A percentile compares a stretch with the other conserved stretches of the same genome.
These are phyloP conservation scores for Larix kaempferi DNA, from an alignment of 75 land plant genomes.

Conservation along the genomic window DNA sequence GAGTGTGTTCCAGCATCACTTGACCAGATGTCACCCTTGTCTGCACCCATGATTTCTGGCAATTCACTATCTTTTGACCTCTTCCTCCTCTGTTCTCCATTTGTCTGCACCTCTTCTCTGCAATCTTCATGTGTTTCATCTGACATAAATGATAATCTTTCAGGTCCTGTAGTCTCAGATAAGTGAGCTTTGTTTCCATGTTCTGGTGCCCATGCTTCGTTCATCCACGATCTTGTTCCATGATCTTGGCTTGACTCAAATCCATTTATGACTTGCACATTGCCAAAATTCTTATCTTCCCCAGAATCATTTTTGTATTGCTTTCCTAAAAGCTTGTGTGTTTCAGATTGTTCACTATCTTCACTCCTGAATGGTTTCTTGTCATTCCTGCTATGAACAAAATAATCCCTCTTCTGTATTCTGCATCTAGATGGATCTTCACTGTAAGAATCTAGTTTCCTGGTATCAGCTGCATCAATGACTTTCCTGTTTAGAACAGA, in stretches of 20 bases:
- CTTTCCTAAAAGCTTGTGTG: not conserved
- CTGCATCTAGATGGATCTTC: conserved; percentile 2
- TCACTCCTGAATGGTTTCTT: not conserved
- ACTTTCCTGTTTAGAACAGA: conserved; percentile 5
- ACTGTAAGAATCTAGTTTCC: not conserved
- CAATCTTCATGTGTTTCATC: too few species aligned
- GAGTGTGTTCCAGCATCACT: too few species aligned
- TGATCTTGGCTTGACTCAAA: not conserved
- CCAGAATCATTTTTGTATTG: not conserved
- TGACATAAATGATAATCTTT: too few species aligned
- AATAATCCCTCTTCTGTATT: not conserved
- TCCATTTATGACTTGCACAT: not conserved
- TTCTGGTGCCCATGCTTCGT: too few species aligned
- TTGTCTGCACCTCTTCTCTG: too few species aligned
- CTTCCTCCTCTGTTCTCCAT: too few species aligned
- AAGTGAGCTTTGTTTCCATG: too few species aligned
- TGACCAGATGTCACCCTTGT: too few species aligned
- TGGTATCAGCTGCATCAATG: not conserved
- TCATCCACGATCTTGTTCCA: too few species aligned
- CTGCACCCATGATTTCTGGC: too few species aligned
- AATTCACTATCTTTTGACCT: too few species aligned
- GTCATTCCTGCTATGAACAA: not conserved
- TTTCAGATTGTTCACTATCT: not conserved
- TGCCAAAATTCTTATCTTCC: not conserved
- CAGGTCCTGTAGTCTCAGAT: too few species aligned